Evolutionary conservation across 441 rosid species (phyloP).

Genomic region (Pelargonium citronellum): DNA sequence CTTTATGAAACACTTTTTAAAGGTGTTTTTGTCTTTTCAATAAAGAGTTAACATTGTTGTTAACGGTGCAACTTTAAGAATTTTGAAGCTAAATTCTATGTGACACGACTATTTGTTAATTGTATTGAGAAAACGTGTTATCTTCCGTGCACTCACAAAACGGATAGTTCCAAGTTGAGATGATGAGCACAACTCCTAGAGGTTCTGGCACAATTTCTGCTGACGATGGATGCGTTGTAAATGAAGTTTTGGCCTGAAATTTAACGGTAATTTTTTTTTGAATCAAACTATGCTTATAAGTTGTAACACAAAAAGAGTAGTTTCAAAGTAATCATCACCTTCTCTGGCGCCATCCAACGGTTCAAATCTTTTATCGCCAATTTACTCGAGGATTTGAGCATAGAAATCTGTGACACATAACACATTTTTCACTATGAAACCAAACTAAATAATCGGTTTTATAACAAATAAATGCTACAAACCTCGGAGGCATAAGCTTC

Average conservation of each 20-base stretch:
- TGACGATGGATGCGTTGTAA: conserved; percentile 67
- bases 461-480: neutral
- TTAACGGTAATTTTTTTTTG: too few relatives aligned
- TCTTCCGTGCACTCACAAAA: conserved; percentile 35
- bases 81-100: too few relatives aligned
- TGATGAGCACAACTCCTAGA: conserved; percentile 66
- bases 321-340: conserved; percentile 32
- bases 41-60: too few relatives aligned
- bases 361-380: conserved; percentile 54
- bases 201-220: conserved; percentile 82
- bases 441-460: neutral
- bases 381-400: conserved; percentile 42
- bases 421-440: neutral
- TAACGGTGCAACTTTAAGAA: too few relatives aligned
- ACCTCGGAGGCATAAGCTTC: conserved; percentile 71
- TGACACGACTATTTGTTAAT: too few relatives aligned
- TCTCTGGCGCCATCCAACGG: conserved; percentile 69
- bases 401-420: conserved; percentile 40
- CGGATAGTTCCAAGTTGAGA: conserved; percentile 84
- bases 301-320: neutral
- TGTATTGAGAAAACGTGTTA: neutral
- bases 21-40: too few relatives aligned
- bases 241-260: conserved; percentile 61
- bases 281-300: neutral
- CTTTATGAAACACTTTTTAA: too few relatives aligned